Conservation (phyloP, 371 early-diverging fungal genomes). For the Nosema muscidifuracis region DNA sequence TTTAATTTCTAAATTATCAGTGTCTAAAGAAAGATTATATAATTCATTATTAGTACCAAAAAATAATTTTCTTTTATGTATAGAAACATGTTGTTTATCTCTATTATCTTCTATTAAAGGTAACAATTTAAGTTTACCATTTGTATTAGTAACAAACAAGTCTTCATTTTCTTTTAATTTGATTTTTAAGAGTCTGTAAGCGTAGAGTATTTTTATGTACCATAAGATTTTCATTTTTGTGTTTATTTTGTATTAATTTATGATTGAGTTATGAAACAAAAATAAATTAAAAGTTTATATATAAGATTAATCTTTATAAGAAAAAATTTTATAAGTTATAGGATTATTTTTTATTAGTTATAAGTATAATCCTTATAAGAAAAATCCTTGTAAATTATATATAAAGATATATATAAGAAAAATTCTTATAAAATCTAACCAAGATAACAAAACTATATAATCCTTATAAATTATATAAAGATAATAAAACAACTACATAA, state of each 20-base stretch:
- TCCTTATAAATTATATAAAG: no score
- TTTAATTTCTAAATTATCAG: constrained; percentile 26
- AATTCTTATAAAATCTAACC: no score
- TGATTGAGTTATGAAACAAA: not conserved
- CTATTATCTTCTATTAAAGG: not conserved
- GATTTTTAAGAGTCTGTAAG: constrained; percentile 17
- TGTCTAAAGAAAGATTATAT: constrained; percentile 8
- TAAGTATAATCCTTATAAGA: no score
- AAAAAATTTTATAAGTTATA: no score
- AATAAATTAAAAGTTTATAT: not conserved
- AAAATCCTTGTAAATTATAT: no score
- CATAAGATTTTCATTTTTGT: not conserved
- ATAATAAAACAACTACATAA: no score
- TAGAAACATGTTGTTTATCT: constrained; percentile 13
- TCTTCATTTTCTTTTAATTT: constrained; percentile 16
- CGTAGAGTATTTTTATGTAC: not conserved
- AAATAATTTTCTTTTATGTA: constrained; percentile 31
- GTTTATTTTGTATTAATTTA: not conserved
- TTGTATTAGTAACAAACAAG: constrained; percentile 14
- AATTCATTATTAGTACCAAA: constrained; percentile 21
- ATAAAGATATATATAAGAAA: no score
- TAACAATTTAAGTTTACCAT: constrained; percentile 2
- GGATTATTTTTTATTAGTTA: no score
- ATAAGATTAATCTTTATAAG: no score
- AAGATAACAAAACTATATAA: no score